Evolutionary conservation across 257 asterid genomes (phyloP), one percentile per base, ranked within the genome.

Genomic region (Solanum tarijense): DNA sequence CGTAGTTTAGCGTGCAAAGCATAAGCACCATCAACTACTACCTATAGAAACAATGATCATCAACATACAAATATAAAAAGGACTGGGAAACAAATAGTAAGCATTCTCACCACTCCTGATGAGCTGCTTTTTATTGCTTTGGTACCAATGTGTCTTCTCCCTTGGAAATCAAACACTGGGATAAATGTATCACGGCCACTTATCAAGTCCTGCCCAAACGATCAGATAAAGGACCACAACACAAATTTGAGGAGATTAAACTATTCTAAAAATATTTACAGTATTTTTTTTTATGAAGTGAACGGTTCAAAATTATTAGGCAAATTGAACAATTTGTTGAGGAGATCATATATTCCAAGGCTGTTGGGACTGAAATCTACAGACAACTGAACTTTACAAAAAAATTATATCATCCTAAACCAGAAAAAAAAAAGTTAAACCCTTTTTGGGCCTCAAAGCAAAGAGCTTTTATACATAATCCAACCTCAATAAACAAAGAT

Each of bases 1-100:
- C 99, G 98, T 85, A 97, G 93, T 89, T 94, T 94, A 35, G 99
- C 93, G 88, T 96, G 98, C 87, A 97, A 91, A 52, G 99, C 99
- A 93, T 93, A 96, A 86, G 98, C 94, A 89, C 99, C 99, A 89
- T 97, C 99, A 76, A 97, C 98, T 90, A 96, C 94, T 85, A 95
- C 94, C 99, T 97, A 91, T 76, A 91, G 71, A 52, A 73, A 85
- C 85, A 89, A 89, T 34, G 85, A 86, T 88, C 82, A 89, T 5
- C 87, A 43, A 41, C 34, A 75, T 38, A 78, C 46, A 52, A 78
- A 48, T 82, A 46, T 48, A 46, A 9, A 48, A 48, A 29, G 29
- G 69, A 82, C 69, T 48, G 29, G 43, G 29, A 38, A 82, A 36
- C n/a, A 66, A 86, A 46, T 43, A 76, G n/a, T 35, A 83, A 88